Evolutionary conservation across 257 asterid genomes (phyloP), one percentile per base, ranked within the genome.

Genomic region (Linderniella brevidens): DNA sequence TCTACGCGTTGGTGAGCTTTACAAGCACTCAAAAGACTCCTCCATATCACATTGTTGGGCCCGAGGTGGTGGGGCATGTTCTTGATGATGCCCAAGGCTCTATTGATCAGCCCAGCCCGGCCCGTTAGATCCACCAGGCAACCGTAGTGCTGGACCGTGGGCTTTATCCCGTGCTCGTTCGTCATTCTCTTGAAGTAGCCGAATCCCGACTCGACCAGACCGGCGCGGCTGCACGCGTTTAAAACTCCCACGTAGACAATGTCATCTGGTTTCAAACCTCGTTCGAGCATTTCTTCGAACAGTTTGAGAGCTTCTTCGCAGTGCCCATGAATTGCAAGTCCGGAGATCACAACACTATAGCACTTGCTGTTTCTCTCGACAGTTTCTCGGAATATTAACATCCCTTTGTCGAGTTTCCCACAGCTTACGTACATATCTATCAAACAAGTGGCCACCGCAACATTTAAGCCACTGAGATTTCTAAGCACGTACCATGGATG

Each of bases 41-140:
- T 74, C 97, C 97, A 87, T 25, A 82, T 35, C 0, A 75, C 74
- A 4, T 73, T 74, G 35, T 75, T 82, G 16, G 95, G 83, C 59
- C 64, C 60, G 70, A 79, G 64, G 32, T 25, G 3, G 3, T 2
- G 32, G 0, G 77, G 68, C 85, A 82, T 82, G 49, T 48, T 46
- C 65, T 73, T 59, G 65, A 79, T 71, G 48, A 78, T 63, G 45
- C 67, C 78, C 3, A 67, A 46, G 32, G 93, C 95, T 57, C 69
- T 77, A 5, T 14, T 10, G 0, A 71, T 52, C 77, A 57, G 41
- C 60, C 88, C 92, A 6, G 86, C 73, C 52, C 76, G 67, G 1
- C 86, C 88, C 72, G 75, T 50, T 19, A 82, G 82, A 68, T 79
- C 88, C 19, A 87, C 83, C 76, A 82, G 56, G 65, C 93, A 87